Conservation (phyloP, 306 rosid species). For the Vigna radiata region DNA sequence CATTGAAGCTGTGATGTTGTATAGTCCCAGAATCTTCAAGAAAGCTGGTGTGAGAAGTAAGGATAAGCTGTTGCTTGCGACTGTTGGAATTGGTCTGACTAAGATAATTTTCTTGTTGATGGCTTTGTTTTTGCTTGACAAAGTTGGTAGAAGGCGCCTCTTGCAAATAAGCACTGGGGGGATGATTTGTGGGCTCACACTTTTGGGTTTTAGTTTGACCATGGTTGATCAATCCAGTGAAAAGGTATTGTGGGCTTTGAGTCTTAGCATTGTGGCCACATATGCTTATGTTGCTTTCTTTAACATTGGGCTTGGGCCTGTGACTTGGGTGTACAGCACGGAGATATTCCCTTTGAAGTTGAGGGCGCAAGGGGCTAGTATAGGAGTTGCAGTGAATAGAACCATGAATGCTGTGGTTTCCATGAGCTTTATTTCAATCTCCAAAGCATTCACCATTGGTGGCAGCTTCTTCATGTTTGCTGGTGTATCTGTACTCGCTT, state of each 20-base stretch:
- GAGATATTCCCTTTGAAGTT: conserved; percentile 82
- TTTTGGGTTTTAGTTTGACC: conserved; percentile 66
- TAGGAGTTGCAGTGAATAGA: conserved; percentile 85
- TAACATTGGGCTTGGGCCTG: conserved; percentile 76
- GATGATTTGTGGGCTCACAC: conserved; percentile 51
- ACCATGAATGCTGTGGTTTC: conserved; percentile 68
- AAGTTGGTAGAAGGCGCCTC: conserved; percentile 62
- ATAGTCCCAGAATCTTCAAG: conserved; percentile 80
- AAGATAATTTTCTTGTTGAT: conserved; percentile 56
- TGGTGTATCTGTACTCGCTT: conserved; percentile 62
- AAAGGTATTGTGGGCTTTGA: conserved; percentile 60
- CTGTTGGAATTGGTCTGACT: conserved; percentile 71
- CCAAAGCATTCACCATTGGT: conserved; percentile 76
- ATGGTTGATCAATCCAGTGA: conserved; percentile 54
- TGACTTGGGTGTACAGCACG: conserved; percentile 78
- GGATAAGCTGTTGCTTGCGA: conserved; percentile 70
- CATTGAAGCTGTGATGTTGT: conserved; percentile 80
- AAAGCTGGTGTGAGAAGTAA: conserved; percentile 69
- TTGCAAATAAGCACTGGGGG: conserved; percentile 65
- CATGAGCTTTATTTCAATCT: conserved; percentile 68
- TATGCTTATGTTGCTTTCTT: conserved; percentile 69
- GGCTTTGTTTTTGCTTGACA: conserved; percentile 66
- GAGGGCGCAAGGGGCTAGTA: conserved; percentile 74
- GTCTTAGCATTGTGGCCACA: conserved; percentile 57
- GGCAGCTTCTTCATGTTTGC: conserved; percentile 82